Percentiles rank a stretch among this genome's conserved stretches.
Evolutionary conservation across 495 filamentous ascomycete species (phyloP).

Genomic region (Xylaria telfairii): DNA sequence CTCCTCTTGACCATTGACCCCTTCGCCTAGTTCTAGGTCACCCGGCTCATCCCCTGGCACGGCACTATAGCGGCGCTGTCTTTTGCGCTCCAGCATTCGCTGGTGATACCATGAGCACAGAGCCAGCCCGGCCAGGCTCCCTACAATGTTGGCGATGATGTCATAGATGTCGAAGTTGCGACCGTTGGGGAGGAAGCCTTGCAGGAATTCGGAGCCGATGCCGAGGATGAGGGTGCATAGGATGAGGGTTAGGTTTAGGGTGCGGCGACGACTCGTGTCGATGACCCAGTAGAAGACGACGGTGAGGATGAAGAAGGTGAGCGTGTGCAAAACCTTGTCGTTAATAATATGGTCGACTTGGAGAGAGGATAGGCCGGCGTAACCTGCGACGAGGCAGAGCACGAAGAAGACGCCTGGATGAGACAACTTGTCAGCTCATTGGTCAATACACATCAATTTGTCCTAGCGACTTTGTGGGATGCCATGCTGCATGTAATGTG

Average conservation of each 20-base stretch:
- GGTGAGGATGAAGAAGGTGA: conserved; percentile 90
- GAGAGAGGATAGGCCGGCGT: conserved; percentile 73
- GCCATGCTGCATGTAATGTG: background rate
- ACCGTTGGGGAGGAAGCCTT: conserved; percentile 79
- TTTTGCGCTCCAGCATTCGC: conserved; percentile 90
- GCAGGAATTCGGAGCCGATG: conserved; percentile 84
- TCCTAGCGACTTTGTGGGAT: background rate
- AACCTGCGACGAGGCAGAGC: conserved; percentile 76
- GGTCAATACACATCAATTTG: conserved; percentile 10
- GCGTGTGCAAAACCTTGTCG: conserved; percentile 88
- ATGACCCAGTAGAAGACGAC: conserved; percentile 95
- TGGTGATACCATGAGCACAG: conserved; percentile 91
- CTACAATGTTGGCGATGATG: conserved; percentile 85
- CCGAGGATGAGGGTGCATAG: conserved; percentile 76
- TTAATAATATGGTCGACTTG: conserved; percentile 63
- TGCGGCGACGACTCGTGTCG: conserved; percentile 85
- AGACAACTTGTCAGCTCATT: conserved; percentile 4
- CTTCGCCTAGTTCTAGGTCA: conserved; percentile 63
- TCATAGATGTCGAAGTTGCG: conserved; percentile 85
- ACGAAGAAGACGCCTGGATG: conserved; percentile 74
- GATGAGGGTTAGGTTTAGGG: conserved; percentile 81
- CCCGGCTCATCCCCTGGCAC: conserved; percentile 60
- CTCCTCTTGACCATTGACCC: conserved; percentile 60
- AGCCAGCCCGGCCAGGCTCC: conserved; percentile 71
- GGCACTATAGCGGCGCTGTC: conserved; percentile 72